Base-by-base conservation (phyloP, 768 basidiomycete species). In the Calocybe gangraenosa region DNA sequence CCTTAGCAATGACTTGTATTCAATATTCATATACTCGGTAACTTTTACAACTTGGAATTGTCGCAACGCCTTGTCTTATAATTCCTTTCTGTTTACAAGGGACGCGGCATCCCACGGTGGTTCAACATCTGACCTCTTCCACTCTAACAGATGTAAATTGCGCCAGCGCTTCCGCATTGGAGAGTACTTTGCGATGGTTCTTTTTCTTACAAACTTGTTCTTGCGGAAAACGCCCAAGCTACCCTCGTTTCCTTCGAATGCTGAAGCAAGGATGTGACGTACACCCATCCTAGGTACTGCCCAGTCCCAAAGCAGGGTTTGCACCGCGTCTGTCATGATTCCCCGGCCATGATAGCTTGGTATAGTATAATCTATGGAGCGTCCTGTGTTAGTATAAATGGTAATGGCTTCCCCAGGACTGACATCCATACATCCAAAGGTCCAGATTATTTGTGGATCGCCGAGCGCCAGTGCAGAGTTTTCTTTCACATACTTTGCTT, bases 321-420 rank as follows among this genome's bases (percentile, higher is more conserved):
- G 62, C 23, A 89, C 55, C 0, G 75, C 83, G n/a, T 75, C 78
- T 17, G 76, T 74, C 87, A 88, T 88, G 50, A 89, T 86, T 0
- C 86, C 84, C 52, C 65, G 70, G 22, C 83, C 71, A 46, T 87
- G 84, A 55, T 84, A 75, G 25, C 73, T 74, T 13, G 78, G 68
- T 4, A 70, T 74, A 33, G 87, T 61, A 50, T 73, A 85, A 56
- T 84, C 85, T 84, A n/a, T 37, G 35, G 34, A 7, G 13, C 6
- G 5, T 35, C 7, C 6, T 35, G 31, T 18, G 17, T 48, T 19
- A 22, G 4, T 36, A 40, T 32, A 18, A 42, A 25, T 46, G 44
- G 36, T 38, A 42, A 28, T 6, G 39, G 48, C 28, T 18, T 31
- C 36, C 38, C 23, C 25, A n/a, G 11, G 2, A 14, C 33, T 7